Base-by-base conservation (phyloP, 176 grass and related monocot species). In the Alopecurus myosuroides region DNA sequence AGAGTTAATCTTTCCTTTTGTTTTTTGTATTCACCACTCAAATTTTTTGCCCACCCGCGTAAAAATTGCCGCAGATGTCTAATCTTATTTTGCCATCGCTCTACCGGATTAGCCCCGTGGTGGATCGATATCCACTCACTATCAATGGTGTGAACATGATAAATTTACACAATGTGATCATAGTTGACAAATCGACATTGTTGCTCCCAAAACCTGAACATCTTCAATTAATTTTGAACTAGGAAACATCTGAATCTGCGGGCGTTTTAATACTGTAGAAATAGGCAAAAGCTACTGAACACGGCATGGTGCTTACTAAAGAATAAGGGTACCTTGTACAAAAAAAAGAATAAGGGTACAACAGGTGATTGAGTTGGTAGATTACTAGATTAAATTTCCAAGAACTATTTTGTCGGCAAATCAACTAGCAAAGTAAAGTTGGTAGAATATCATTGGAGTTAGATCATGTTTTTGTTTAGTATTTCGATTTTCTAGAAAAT, bases 131-230 rank as follows among this genome's bases (percentile, higher is more conserved):
- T n/a, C n/a, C n/a, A n/a, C n/a, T n/a, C n/a, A n/a, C n/a, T n/a
- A n/a, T n/a, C n/a, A n/a, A n/a, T n/a, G n/a, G n/a, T n/a, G n/a
- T n/a, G n/a, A n/a, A n/a, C n/a, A 35, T 70, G 29, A 41, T 0
- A 25, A n/a, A 34, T 41, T 26, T 19, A 36, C 11, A 75, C 4
- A 37, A 75, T 35, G 33, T 80, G 19, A 39, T 11, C 7, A 37
- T 80, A 75, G 61, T 1, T 34, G 28, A 71, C 19, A 84, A 73
- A 28, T 52, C 25, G 9, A n/a, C 6, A 22, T 53, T 9, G 63
- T 71, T 83, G 11, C 76, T 62, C 18, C 22, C 63, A 70, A 70
- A 71, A 63, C 28, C 31, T 78, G 79, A 40, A 46, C 65, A 34
- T 56, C 1, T 3, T 50, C 12, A 67, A 31, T 19, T 62, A 17